Evolutionary conservation across 768 basidiomycete species (phyloP).

Genomic region (Hydnomerulius pinastri): DNA sequence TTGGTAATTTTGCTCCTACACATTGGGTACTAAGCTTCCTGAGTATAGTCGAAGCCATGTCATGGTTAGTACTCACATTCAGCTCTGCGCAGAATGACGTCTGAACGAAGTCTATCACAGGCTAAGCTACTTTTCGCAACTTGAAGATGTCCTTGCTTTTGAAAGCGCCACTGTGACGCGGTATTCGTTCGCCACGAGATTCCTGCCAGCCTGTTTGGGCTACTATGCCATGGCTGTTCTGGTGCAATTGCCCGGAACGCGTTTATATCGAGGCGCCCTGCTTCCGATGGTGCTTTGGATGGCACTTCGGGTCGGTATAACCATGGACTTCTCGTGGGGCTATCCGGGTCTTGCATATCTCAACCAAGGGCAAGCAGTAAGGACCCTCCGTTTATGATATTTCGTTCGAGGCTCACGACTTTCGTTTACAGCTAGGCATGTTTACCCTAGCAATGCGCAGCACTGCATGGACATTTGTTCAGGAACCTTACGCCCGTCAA

Average conservation of each 20-base stretch:
- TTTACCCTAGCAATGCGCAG: slow-evolving; percentile 27
- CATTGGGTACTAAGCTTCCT: too few species aligned
- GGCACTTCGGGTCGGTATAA: slow-evolving; percentile 39
- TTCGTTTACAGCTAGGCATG: slow-evolving; percentile 19
- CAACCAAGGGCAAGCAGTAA: slow-evolving; percentile 26
- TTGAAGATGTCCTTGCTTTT: slow-evolving; percentile 15
- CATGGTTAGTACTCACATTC: too few species aligned
- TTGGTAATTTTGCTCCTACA: too few species aligned
- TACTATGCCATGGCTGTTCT: slow-evolving; percentile 57
- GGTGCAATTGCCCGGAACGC: slow-evolving; percentile 49
- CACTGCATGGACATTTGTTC: slow-evolving; percentile 20
- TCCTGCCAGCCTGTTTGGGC: slow-evolving; percentile 44
- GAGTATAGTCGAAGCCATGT: too few species aligned
- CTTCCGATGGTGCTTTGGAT: slow-evolving; percentile 50
- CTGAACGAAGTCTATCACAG: too few species aligned
- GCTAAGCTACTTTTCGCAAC: too few species aligned
- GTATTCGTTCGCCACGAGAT: slow-evolving; percentile 34
- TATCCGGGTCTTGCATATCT: slow-evolving; percentile 10
- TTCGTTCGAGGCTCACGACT: not conserved
- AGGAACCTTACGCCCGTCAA: slow-evolving; percentile 12
- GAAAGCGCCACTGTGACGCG: slow-evolving; percentile 20
- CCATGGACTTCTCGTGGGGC: slow-evolving; percentile 26
- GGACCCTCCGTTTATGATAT: not conserved
- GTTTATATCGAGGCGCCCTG: slow-evolving; percentile 44
- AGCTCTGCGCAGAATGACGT: too few species aligned